Conservation (phyloP, 2,329 filamentous ascomycete genomes). For the Chaetomium olivaceum region DNA sequence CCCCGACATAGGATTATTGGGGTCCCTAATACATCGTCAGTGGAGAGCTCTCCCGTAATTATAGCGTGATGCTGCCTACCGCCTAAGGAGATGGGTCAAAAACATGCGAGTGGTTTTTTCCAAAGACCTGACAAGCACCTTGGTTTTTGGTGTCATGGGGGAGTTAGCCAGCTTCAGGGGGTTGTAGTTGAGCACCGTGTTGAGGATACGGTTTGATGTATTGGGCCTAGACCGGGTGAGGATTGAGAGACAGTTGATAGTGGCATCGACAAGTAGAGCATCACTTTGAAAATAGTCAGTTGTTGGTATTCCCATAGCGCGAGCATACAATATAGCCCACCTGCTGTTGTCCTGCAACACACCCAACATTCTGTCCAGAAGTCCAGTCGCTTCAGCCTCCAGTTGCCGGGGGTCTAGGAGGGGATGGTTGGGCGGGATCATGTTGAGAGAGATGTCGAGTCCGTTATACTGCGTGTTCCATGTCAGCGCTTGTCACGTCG, state of each 20-base stretch:
- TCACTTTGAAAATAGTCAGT: constrained; percentile 58
- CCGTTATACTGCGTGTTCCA: constrained; percentile 58
- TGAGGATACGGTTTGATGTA: constrained; percentile 82
- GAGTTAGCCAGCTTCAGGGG: constrained; percentile 78
- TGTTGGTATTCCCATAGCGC: not conserved
- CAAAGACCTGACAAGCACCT: constrained; percentile 87
- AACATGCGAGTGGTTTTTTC: constrained; percentile 88
- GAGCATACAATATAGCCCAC: constrained; percentile 50
- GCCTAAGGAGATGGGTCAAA: constrained; percentile 78
- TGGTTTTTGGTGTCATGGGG: constrained; percentile 74
- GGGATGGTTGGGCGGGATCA: constrained; percentile 81
- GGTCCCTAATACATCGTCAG: constrained; percentile 60
- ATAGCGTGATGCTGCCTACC: constrained; percentile 48
- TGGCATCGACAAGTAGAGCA: constrained; percentile 84
- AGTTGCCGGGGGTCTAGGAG: constrained; percentile 76
- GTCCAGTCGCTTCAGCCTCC: constrained; percentile 88
- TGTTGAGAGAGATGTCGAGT: constrained; percentile 80
- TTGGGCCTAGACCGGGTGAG: constrained; percentile 79
- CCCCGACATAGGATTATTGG: constrained; percentile 70
- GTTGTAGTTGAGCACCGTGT: constrained; percentile 85
- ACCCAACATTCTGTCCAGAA: constrained; percentile 83
- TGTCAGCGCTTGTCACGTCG: constrained; percentile 20
- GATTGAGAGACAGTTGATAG: constrained; percentile 81
- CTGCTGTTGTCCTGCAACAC: constrained; percentile 84
- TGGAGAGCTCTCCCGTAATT: not conserved